A percentile compares a stretch with the other conserved stretches of the same genome.
Conservation (phyloP, 345 rosid species). For the Corchorus capsularis region DNA sequence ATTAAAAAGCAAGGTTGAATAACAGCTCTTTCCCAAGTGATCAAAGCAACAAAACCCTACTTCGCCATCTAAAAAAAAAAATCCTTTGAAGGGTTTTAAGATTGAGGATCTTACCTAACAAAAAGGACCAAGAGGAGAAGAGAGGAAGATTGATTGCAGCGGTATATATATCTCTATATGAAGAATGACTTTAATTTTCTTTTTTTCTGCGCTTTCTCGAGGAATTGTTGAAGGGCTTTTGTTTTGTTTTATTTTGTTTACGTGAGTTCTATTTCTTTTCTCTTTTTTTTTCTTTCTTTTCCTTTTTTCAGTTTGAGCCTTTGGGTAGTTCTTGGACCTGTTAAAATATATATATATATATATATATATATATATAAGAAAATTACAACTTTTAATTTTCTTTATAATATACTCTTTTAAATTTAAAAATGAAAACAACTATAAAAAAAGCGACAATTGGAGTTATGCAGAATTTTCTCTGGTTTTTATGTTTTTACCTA, state of each 20-base stretch:
- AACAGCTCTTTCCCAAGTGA: conserved; percentile 1
- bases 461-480: not conserved
- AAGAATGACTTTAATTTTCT: not conserved
- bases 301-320: not conserved
- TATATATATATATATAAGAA: too few species aligned
- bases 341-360: too few species aligned
- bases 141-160: not conserved
- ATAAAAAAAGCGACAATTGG: too few species aligned
- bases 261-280: not conserved
- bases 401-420: not conserved
- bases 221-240: not conserved
- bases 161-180: not conserved
- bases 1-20: not conserved
- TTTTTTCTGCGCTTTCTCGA: conserved; percentile 1
- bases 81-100: not conserved
- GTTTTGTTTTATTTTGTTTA: too few species aligned
- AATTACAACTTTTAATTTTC: too few species aligned
- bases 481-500: too few species aligned
- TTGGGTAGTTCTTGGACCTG: too few species aligned
- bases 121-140: not conserved
- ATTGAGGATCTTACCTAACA: not conserved
- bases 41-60: not conserved
- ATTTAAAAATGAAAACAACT: not conserved
- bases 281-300: not conserved
- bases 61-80: not conserved